Base-by-base conservation (phyloP, 148 eudicot species). In the Salicornia ramosissima region DNA sequence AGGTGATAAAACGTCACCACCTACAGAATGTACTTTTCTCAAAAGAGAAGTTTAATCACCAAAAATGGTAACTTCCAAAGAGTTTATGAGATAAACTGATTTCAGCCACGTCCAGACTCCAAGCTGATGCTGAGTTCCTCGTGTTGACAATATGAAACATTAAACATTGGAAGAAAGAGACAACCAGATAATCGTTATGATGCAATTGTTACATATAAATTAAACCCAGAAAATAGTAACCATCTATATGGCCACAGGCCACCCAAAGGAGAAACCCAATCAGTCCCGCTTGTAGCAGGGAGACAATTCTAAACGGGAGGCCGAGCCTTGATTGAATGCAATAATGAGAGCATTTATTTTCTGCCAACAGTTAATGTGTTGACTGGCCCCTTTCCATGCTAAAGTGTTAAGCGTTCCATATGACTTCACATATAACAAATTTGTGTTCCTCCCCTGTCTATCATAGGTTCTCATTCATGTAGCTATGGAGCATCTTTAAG, bases 381-480 rank as follows among this genome's bases (percentile, higher is more conserved):
- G 49, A 50, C 24, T 67, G 22, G 71, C 61, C 18, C 28, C 46
- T 4, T 52, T n/a, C 24, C 49, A 52, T 68, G 61, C 43, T 36
- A 15, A 31, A 34, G 13, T 46, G 16, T 19, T 6, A n/a, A 28
- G 16, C 10, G 19, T 46, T 46, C 28, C 30, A 46, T 12, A n/a
- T 18, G 15, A 4, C 55, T 33, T 14, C 26, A 22, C 21, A 64
- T 6, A 24, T 26, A 6, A 4, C 22, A 65, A 6, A 43, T 18
- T 29, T 25, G 16, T 39, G 28, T 6, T 6, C 25, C 18, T 39
- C 49, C 45, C 50, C 13, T 14, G 57, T 68, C 11, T 21, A 40
- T 11, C n/a, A 58, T 16, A 0, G 19, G 40, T 18, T 31, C 18
- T 60, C n/a, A n/a, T n/a, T 59, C 19, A 19, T 60, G 6, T 60